Percentiles rank a stretch among this genome's conserved stretches.
phyloP scores from a whole-genome alignment of 2,329 filamentous ascomycete genomes.

The Fusarium falciforme region DNA sequence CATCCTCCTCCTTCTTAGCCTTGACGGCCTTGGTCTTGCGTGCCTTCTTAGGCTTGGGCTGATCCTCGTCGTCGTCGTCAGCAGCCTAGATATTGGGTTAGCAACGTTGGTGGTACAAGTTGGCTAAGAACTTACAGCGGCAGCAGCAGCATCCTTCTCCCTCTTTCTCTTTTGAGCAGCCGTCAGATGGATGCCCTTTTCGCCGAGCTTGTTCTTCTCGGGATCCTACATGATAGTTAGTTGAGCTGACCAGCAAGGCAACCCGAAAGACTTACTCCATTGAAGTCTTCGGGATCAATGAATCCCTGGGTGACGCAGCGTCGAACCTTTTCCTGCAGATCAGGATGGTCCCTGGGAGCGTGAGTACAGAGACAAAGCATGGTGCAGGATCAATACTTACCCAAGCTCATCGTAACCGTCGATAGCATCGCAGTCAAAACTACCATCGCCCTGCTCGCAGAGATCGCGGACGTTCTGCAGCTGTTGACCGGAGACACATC shows the following conservation, averaged over 20 bases:
- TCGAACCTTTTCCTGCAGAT: constrained; percentile 78
- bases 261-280: constrained; percentile 72
- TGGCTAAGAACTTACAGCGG: constrained; percentile 28
- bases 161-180: constrained; percentile 52
- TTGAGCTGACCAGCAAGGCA: background rate
- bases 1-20: constrained; percentile 35
- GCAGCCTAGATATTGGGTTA: constrained; percentile 41
- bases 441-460: constrained; percentile 59
- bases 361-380: constrained; percentile 10
- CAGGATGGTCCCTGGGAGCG: constrained; percentile 58
- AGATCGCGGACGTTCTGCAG: constrained; percentile 73
- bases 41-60: constrained; percentile 51
- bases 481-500: constrained; percentile 84
- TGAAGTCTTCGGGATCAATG: constrained; percentile 88
- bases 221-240: constrained; percentile 67
- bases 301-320: constrained; percentile 80
- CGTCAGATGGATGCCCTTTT: constrained; percentile 69
- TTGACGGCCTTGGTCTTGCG: constrained; percentile 46
- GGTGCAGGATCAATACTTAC: constrained; percentile 50
- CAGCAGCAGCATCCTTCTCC: constrained; percentile 48
- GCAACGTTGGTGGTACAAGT: background rate
- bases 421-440: constrained; percentile 72
- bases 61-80: constrained; percentile 48
- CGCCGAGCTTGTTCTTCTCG: constrained; percentile 77
- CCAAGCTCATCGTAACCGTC: constrained; percentile 84